Base-by-base conservation (phyloP, 1,284 basidiomycete species). In the Hymenochaete sp. region DNA sequence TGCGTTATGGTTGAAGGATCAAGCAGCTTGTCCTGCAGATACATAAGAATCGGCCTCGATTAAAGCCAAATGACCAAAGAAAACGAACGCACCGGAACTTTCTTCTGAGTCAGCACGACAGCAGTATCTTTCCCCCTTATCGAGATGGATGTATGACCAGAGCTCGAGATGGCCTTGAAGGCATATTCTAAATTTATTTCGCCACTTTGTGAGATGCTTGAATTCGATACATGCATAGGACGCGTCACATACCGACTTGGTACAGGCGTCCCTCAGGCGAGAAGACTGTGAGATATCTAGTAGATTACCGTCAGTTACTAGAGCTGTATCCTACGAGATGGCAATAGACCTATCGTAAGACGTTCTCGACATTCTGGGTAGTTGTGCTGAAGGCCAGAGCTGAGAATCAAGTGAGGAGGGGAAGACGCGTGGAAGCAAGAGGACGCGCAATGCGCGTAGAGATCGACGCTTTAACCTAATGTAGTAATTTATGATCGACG, bases 141-240 rank as follows among this genome's bases (percentile, higher is more conserved):
- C 11, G 93, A 79, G 43, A 99, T 77, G 4, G 93, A 82, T 2
- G 96, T 98, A 58, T 98, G 90, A 1, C 93, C 95, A 2, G 93
- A 93, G 43, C 91, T 88, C 51, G 90, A 90, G 66, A 98, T 98
- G 39, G 96, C 96, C 67, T 98, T 99, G 82, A 98, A 98, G 16
- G 96, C 96, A 75, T 98, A 98, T 69, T 97, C 93, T 96, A 49
- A 6, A 40, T 21, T 49, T 53, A 4, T 52, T 33, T 45, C 19
- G 24, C 45, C 42, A 46, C 47, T 47, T 24, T 53, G 36, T 18
- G 33, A 43, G 29, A 37, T 13, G 25, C 14, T 44, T 28, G 14
- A 29, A 32, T 26, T 7, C 3, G 13, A 31, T 9, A 14, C 10
- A 38, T 9, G 35, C 16, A 14, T 1, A 7, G 21, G n/a, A 29